Evolutionary conservation across 257 asterid species (phyloP).

Genomic region (Fraxinus cuspidata): DNA sequence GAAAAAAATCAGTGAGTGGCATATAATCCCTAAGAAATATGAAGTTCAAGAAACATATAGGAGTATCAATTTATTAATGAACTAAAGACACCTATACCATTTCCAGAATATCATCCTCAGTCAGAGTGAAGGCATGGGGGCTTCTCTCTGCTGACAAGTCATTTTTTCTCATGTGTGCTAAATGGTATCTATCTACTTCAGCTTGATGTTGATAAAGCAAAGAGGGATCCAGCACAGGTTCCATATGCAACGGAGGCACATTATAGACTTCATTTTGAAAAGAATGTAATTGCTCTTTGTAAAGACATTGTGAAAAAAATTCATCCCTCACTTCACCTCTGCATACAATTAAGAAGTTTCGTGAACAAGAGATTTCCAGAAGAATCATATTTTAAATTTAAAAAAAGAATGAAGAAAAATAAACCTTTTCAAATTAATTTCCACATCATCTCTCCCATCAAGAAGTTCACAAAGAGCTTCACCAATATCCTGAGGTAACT

Average conservation of each 20-base stretch:
- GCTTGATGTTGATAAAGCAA: slow-evolving; percentile 64
- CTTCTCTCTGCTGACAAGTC: slow-evolving; percentile 56
- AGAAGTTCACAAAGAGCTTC: slow-evolving; percentile 93
- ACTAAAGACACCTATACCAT: slow-evolving; percentile 56
- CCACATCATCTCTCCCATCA: slow-evolving; percentile 59
- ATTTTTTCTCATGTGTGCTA: slow-evolving; percentile 38
- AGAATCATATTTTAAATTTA: slow-evolving; percentile 17
- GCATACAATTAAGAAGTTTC: slow-evolving; percentile 32
- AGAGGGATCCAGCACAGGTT: slow-evolving; percentile 59
- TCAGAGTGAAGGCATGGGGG: slow-evolving; percentile 52
- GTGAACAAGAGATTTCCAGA: slow-evolving; percentile 14
- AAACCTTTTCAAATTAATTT: slow-evolving; percentile 52
- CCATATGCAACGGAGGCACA: slow-evolving; percentile 44
- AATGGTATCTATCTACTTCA: slow-evolving; percentile 58
- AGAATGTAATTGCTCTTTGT: slow-evolving; percentile 45
- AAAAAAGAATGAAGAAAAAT: slow-evolving; percentile 27
- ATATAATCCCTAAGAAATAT: slow-evolving; percentile 14
- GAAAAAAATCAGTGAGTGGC: slow-evolving; percentile 12
- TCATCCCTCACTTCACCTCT: slow-evolving; percentile 56
- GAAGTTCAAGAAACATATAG: slow-evolving; percentile 10
- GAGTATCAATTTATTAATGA: slow-evolving; percentile 16
- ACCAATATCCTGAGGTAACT: slow-evolving; percentile 85
- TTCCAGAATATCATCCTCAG: slow-evolving; percentile 85
- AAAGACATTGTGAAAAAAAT: slow-evolving; percentile 44
- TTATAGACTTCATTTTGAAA: slow-evolving; percentile 43